Evolutionary conservation across 1,284 basidiomycete species (phyloP), one percentile per base, ranked within the genome.

Genomic region (Apiotrichum laibachii): DNA sequence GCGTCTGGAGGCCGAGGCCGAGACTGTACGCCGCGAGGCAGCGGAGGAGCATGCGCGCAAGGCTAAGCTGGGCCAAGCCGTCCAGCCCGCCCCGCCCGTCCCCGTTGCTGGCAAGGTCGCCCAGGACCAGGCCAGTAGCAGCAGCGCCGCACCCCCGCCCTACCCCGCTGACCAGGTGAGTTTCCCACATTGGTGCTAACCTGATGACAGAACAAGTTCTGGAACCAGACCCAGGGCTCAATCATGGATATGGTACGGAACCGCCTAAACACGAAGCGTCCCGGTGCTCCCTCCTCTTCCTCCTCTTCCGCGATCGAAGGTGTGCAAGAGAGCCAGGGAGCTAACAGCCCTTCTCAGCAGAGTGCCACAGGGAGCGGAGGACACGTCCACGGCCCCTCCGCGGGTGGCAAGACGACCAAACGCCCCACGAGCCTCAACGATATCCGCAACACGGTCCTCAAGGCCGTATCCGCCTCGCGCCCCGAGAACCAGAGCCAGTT

Each of bases 391-490:
- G 13, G 49, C 11, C 13, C 35, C 1, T 1, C 13, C 18, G 22
- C n/a, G 16, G 51, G 51, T 34, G 37, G 39, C 44, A 61, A 48
- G 35, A 46, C 56, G 15, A 67, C 65, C 2, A 49, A 51, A 16
- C 60, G 64, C 45, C 72, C 72, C 2, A 71, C 68, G 0, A 65
- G 64, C 55, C 47, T 68, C 37, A 55, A 57, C 22, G 60, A 59
- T 53, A 71, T 75, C 55, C 66, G 72, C 59, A 54, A 66, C 13
- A 79, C 77, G 15, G 78, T 80, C 1, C 82, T 87, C 45, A 84
- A 86, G 77, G 91, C 91, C 2, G 84, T 94, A 62, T 85, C 81
- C 56, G 89, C 88, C 0, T 92, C 73, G 40, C 82, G 84, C 51
- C 84, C 85, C 7, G 89, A 92, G 73, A 84, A 81, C 39, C 16